These are phyloP conservation scores for Coprinellus aureogranulatus DNA, from an alignment of 768 basidiomycete genomes.

Conservation along the genomic window DNA sequence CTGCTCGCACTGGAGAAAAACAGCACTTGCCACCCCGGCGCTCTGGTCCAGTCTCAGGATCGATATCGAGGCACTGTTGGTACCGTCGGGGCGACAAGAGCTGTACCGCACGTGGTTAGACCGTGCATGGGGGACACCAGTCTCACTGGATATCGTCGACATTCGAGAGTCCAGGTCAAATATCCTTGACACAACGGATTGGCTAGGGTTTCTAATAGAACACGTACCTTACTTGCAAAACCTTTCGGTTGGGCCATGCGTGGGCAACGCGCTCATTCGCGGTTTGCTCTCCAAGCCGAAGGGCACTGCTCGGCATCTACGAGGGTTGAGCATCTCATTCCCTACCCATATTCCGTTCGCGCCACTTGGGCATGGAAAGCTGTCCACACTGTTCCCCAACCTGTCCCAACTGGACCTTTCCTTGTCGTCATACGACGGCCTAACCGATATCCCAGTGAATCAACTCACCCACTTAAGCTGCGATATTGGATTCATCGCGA, in stretches of 20 bases:
- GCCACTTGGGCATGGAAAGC: too few relatives aligned
- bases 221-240: neutral
- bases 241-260: neutral
- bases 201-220: neutral
- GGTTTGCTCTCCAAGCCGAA: neutral
- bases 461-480: neutral
- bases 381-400: neutral
- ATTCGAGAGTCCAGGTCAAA: neutral
- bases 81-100: too few relatives aligned
- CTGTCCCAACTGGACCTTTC: neutral
- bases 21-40: neutral
- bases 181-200: neutral
- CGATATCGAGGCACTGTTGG: neutral
- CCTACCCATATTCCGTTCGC: neutral
- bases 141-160: neutral
- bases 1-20: neutral
- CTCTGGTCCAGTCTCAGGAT: conserved; percentile 1
- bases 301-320: neutral
- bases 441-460: neutral
- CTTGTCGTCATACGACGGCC: neutral
- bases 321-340: neutral
- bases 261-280: neutral
- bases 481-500: neutral
- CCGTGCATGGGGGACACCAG: neutral
- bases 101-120: neutral